Evolutionary conservation across 129 eudicot species (phyloP).

Genomic region (Smallanthus sonchifolius): DNA sequence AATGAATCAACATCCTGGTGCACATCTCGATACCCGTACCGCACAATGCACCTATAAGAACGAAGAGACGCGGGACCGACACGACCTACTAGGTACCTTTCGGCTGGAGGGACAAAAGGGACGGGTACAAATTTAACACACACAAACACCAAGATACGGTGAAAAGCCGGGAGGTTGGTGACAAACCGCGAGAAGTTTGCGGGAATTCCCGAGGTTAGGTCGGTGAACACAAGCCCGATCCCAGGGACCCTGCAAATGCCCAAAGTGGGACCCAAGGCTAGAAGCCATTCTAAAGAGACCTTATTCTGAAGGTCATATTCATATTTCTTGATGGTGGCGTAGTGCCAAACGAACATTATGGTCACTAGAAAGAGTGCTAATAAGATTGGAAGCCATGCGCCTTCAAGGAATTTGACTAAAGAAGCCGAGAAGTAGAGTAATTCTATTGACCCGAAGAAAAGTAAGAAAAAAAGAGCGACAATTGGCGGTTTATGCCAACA

Average conservation of each 20-base stretch:
- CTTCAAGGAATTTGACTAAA: conserved; percentile 73
- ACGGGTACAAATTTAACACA: conserved; percentile 86
- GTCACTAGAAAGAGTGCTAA: conserved; percentile 80
- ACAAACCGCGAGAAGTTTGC: conserved; percentile 91
- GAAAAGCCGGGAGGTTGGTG: conserved; percentile 92
- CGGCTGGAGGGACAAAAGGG: conserved; percentile 73
- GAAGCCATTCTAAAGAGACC: conserved; percentile 87
- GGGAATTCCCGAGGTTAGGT: conserved; percentile 78
- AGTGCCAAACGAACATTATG: conserved; percentile 90
- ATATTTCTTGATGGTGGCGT: conserved; percentile 65
- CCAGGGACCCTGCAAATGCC: conserved; percentile 91
- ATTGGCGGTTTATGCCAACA: conserved; percentile 87
- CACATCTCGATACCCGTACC: conserved; percentile 86
- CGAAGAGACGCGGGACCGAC: conserved; percentile 77
- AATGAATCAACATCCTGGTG: conserved; percentile 88
- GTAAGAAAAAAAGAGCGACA: conserved; percentile 57
- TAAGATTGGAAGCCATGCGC: conserved; percentile 90
- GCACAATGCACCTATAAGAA: conserved; percentile 82
- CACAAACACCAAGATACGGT: conserved; percentile 70
- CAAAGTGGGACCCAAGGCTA: conserved; percentile 87
- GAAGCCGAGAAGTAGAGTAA: conserved; percentile 86
- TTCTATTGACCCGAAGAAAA: conserved; percentile 82
- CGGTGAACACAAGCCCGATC: conserved; percentile 81
- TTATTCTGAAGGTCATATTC: conserved; percentile 93
- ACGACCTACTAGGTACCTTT: conserved; percentile 73